Conservation (phyloP, 129 eudicot species). For the Tagetes erecta region DNA sequence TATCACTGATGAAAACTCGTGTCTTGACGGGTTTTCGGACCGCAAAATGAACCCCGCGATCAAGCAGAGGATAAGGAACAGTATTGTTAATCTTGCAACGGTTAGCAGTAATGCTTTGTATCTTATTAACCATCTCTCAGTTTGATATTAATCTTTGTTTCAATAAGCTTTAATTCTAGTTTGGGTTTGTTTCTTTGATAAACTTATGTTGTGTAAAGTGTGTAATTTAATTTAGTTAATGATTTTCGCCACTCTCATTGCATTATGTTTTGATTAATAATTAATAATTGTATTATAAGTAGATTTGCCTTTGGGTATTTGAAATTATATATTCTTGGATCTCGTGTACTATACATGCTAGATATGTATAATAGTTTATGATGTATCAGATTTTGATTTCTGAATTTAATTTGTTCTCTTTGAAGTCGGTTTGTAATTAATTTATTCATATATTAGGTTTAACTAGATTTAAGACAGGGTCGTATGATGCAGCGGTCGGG, state of each 20-base stretch:
- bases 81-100: conserved; percentile 42
- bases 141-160: too few relatives aligned
- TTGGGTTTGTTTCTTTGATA: too few relatives aligned
- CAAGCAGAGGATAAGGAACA: conserved; percentile 46
- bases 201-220: conserved; percentile 15
- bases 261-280: not conserved
- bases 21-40: conserved; percentile 61
- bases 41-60: conserved; percentile 40
- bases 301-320: not conserved
- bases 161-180: too few relatives aligned
- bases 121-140: conserved; percentile 61
- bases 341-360: conserved; percentile 1
- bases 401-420: not conserved
- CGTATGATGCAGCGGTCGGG: too few relatives aligned
- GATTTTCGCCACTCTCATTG: not conserved
- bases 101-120: conserved; percentile 63
- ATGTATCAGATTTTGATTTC: conserved; percentile 18
- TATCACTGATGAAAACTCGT: conserved; percentile 72
- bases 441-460: too few relatives aligned
- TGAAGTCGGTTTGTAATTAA: not conserved
- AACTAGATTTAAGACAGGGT: too few relatives aligned
- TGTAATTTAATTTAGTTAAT: conserved; percentile 6
- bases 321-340: conserved; percentile 1
- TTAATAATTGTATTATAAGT: not conserved
- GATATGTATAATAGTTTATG: not conserved